phyloP scores from a whole-genome alignment of 148 eudicot genomes.

The Persicaria tinctoria region DNA sequence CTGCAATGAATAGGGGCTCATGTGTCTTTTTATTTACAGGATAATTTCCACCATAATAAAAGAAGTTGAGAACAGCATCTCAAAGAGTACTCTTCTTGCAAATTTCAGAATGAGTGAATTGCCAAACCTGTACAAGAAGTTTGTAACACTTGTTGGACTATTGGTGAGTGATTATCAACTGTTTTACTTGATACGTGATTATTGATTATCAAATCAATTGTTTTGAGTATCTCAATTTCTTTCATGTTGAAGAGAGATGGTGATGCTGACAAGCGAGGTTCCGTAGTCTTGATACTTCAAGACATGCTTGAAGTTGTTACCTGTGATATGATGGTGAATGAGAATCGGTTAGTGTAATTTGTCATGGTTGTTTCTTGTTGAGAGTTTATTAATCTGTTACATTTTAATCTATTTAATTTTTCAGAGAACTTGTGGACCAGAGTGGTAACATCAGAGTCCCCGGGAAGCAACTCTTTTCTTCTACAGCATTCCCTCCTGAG shows the following conservation, averaged over 20 bases:
- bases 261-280: slow-evolving; percentile 50
- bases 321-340: slow-evolving; percentile 96
- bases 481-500: slow-evolving; percentile 60
- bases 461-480: slow-evolving; percentile 69
- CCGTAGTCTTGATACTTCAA: slow-evolving; percentile 72
- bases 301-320: slow-evolving; percentile 94
- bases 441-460: slow-evolving; percentile 66
- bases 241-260: slow-evolving; percentile 60
- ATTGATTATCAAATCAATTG: not conserved
- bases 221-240: not conserved
- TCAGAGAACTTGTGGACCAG: slow-evolving; percentile 73
- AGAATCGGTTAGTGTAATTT: slow-evolving; percentile 46
- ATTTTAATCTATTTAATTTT: not conserved
- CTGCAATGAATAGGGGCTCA: not conserved
- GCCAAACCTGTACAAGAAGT: slow-evolving; percentile 59
- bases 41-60: slow-evolving; percentile 57
- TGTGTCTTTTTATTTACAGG: slow-evolving; percentile 30
- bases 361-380: not conserved
- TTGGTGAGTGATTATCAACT: slow-evolving; percentile 41
- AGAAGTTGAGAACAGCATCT: slow-evolving; percentile 66
- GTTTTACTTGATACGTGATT: not conserved
- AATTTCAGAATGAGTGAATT: slow-evolving; percentile 69
- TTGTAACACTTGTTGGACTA: slow-evolving; percentile 67
- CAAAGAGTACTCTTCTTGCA: slow-evolving; percentile 55
- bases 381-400: not conserved